Evolutionary conservation across 371 early-diverging fungal genomes (phyloP), one percentile per base, ranked within the genome.

Genomic region (Quaeritorhiza haematococci): DNA sequence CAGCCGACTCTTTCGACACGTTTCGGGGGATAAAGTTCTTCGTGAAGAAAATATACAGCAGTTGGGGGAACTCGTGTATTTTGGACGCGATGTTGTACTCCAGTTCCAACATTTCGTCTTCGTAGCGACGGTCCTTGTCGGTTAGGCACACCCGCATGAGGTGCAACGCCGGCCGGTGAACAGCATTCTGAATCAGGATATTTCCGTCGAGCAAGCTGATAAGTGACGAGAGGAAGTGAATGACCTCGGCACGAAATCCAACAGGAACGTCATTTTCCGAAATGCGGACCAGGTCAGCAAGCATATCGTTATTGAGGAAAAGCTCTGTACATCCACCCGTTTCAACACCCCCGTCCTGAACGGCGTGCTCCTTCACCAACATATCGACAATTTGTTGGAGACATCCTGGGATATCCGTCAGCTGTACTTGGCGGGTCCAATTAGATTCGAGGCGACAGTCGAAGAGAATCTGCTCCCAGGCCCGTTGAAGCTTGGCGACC

Each of bases 281-380:
- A 32, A 88, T 80, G 33, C 76, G 76, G 34, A 94, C 92, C 33
- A 96, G 77, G 38, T 83, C 78, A 30, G 80, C 84, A 33, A 96
- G 71, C 34, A 96, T 76, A 42, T 83, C 82, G 59, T 90, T 85
- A 59, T 87, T 90, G 58, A 96, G 76, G 52, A 93, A 85, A 49
- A 88, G 87, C 64, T 96, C 96, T 82, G 93, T 93, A 68, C 94
- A 94, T 0, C 87, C 82, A 23, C 93, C 94, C 0, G 67, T 49
- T 19, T 73, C 68, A 41, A 51, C 23, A 3, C 66, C 56, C 13
- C 59, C 63, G n/a, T 68, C 64, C 27, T 50, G 43, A 34, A 63
- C 33, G 10, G 71, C 85, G 62, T 92, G 91, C 73, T 96, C 96
- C 66, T 91, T 91, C 10, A 93, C 88, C 10, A 96, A 76, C 59